Evolutionary conservation across 139 green algal species (phyloP).

Genomic region (Micractinium sp.): DNA sequence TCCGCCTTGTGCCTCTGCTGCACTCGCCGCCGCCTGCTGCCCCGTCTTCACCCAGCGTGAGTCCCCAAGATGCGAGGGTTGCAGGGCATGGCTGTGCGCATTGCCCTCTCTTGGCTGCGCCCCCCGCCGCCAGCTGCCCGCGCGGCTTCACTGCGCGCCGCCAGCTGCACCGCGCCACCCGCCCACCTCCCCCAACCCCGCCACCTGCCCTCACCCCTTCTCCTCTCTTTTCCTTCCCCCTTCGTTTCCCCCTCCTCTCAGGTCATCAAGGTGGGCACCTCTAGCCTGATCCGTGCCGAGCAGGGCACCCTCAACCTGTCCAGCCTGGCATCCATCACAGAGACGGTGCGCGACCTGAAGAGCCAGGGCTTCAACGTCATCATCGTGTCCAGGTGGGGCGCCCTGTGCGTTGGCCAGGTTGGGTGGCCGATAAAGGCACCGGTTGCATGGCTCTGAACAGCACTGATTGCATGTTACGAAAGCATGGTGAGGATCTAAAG

Average conservation of each 20-base stretch:
- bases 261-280: slow-evolving; percentile 94
- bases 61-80: too few relatives aligned
- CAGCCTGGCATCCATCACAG: slow-evolving; percentile 79
- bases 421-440: too few relatives aligned
- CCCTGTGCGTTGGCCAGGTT: too few relatives aligned
- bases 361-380: slow-evolving; percentile 81
- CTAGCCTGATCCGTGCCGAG: slow-evolving; percentile 76
- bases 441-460: too few relatives aligned
- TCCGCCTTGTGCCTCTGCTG: too few relatives aligned
- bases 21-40: neutral
- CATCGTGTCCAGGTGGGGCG: slow-evolving; percentile 70
- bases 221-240: neutral
- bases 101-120: neutral
- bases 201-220: neutral
- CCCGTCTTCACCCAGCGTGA: neutral
- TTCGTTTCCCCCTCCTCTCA: slow-evolving; percentile 37
- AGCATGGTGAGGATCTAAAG: too few relatives aligned
- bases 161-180: neutral
- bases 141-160: neutral
- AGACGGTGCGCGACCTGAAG: slow-evolving; percentile 62
- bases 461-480: too few relatives aligned
- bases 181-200: neutral
- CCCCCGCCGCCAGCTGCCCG: neutral
- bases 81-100: too few relatives aligned
- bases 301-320: slow-evolving; percentile 79